Conservation (phyloP, 106 monocot species). For the Acorus calamus region DNA sequence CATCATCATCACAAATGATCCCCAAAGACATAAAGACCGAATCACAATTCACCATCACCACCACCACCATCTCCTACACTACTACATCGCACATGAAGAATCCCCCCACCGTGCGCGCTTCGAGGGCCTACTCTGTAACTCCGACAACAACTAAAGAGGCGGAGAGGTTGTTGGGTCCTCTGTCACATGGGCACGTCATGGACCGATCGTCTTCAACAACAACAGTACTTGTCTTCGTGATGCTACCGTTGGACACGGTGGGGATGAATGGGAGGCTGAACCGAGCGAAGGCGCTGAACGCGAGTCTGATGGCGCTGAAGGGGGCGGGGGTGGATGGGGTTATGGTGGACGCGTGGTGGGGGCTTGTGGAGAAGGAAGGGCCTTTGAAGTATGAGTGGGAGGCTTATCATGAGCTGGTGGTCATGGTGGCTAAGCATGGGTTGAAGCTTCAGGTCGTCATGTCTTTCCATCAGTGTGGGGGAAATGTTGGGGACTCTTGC, state of each 20-base stretch:
- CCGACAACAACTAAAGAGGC: background rate
- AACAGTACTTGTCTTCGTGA: conserved; percentile 62
- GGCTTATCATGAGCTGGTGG: conserved; percentile 51
- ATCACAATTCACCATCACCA: no score
- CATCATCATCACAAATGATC: conserved; percentile 10
- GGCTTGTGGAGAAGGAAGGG: conserved; percentile 67
- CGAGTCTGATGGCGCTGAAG: conserved; percentile 60
- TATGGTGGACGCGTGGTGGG: conserved; percentile 97
- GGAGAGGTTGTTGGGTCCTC: background rate
- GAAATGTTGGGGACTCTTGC: conserved; percentile 91
- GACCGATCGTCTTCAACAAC: background rate
- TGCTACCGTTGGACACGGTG: conserved; percentile 78
- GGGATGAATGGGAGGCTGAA: conserved; percentile 18
- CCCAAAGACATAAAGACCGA: conserved; percentile 1
- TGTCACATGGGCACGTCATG: background rate
- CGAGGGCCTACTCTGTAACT: background rate
- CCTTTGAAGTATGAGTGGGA: conserved; percentile 69
- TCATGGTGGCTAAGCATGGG: conserved; percentile 47
- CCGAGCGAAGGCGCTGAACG: conserved; percentile 41
- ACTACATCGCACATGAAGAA: background rate
- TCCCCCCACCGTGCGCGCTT: background rate
- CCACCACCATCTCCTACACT: no score
- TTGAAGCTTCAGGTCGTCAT: conserved; percentile 80
- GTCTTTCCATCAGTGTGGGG: conserved; percentile 88
- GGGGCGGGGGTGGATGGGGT: conserved; percentile 76